Conservation (phyloP, 768 basidiomycete genomes). For the Boletus coccyginus region DNA sequence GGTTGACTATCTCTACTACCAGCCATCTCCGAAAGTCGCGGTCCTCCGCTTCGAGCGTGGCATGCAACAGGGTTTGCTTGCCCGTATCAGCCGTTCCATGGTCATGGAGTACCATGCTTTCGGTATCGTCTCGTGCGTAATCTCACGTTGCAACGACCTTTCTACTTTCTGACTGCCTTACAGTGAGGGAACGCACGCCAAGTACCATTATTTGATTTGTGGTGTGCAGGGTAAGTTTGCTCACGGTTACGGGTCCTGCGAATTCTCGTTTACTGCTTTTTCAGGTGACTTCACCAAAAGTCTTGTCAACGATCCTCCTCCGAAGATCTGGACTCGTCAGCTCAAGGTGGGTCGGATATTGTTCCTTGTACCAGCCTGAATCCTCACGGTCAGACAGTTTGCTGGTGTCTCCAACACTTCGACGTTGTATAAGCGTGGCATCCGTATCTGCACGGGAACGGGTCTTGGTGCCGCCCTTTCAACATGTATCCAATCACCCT, state of each 20-base stretch:
- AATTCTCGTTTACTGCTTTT: background rate
- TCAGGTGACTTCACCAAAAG: slow-evolving; percentile 72
- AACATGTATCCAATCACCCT: slow-evolving; percentile 72
- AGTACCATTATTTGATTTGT: slow-evolving; percentile 78
- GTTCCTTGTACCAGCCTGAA: background rate
- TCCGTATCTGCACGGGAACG: slow-evolving; percentile 80
- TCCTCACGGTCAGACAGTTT: slow-evolving; percentile 41
- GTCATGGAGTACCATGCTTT: slow-evolving; percentile 84
- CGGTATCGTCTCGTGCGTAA: slow-evolving; percentile 67
- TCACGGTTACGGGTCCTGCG: background rate
- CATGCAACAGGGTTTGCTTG: slow-evolving; percentile 80
- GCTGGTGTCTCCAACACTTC: slow-evolving; percentile 82
- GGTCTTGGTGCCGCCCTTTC: slow-evolving; percentile 79
- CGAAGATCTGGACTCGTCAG: slow-evolving; percentile 73
- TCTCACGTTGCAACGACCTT: background rate
- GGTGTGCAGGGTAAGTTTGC: slow-evolving; percentile 60
- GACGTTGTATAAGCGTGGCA: slow-evolving; percentile 73
- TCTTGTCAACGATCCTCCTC: slow-evolving; percentile 68
- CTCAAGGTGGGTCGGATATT: slow-evolving; percentile 51
- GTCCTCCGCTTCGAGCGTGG: slow-evolving; percentile 77
- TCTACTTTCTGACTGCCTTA: slow-evolving; percentile 8
- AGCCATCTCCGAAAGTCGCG: slow-evolving; percentile 80
- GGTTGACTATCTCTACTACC: slow-evolving; percentile 10
- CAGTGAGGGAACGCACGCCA: slow-evolving; percentile 70
- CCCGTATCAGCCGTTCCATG: slow-evolving; percentile 67